Conservation (phyloP, 768 basidiomycete genomes). For the Kwoniella dejecticola region DNA sequence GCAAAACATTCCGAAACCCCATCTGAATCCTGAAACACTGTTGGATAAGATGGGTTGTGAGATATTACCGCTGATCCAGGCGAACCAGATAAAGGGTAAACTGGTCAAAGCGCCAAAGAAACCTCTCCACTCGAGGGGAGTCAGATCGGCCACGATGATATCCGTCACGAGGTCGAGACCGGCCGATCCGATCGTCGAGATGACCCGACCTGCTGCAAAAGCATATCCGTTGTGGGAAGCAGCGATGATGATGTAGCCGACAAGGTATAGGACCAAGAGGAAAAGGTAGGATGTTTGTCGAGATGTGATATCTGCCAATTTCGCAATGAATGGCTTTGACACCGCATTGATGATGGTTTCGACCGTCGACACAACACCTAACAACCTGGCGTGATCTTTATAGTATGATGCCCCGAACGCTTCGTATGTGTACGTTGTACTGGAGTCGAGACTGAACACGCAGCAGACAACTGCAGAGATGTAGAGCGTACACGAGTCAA, state of each 20-base stretch:
- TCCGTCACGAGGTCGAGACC: slow-evolving; percentile 38
- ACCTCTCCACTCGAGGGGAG: slow-evolving; percentile 46
- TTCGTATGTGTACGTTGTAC: no score
- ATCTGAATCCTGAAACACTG: no score
- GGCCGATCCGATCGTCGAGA: slow-evolving; percentile 26
- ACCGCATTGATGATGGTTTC: slow-evolving; percentile 8
- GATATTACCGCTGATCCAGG: slow-evolving; percentile 31
- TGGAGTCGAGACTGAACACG: no score
- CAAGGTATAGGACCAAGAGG: slow-evolving; percentile 40
- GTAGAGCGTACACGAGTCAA: no score
- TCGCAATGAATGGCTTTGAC: slow-evolving; percentile 44
- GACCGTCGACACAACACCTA: slow-evolving; percentile 4
- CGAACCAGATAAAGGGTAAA: slow-evolving; percentile 36
- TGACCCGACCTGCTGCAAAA: slow-evolving; percentile 30
- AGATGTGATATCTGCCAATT: slow-evolving; percentile 44
- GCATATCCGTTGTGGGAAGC: slow-evolving; percentile 39
- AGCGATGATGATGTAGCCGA: slow-evolving; percentile 53
- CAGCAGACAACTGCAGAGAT: no score
- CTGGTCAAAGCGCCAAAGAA: slow-evolving; percentile 30
- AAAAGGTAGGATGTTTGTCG: slow-evolving; percentile 39
- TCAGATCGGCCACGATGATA: slow-evolving; percentile 43
- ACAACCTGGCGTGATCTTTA: no score
- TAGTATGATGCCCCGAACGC: no score
- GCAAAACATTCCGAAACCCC: slow-evolving; percentile 44
- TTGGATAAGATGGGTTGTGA: slow-evolving; percentile 14